Conservation (phyloP, 331 rosid species). For the Cydonia oblonga region DNA sequence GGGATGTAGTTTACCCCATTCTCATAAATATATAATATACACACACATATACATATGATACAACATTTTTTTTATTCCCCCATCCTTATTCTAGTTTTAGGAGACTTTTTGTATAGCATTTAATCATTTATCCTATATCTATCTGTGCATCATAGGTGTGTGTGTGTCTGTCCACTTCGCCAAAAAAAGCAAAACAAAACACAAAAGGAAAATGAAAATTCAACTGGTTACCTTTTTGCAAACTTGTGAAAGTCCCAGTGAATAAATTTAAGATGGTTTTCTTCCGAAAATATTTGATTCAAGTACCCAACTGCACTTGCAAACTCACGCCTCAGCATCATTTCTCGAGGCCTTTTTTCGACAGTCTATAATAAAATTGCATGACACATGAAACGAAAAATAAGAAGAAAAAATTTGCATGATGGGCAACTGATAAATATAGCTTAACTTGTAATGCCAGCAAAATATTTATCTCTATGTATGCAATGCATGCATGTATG, state of each 20-base stretch:
- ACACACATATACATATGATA: neutral
- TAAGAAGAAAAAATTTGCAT: no score
- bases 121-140: no score
- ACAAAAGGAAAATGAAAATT: neutral
- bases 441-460: no score
- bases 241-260: conserved; percentile 98
- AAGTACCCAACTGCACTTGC: conserved; percentile 84
- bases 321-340: conserved; percentile 96
- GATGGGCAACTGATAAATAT: no score
- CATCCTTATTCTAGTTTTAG: neutral
- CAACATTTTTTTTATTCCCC: neutral
- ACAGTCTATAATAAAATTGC: conserved; percentile 56
- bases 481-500: no score
- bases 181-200: neutral
- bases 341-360: conserved; percentile 95
- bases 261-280: conserved; percentile 73
- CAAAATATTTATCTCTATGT: no score
- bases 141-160: no score
- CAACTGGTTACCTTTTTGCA: conserved; percentile 59
- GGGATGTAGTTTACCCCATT: neutral
- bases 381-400: no score
- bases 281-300: conserved; percentile 59
- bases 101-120: neutral
- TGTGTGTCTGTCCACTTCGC: no score
- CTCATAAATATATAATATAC: neutral